Conservation (phyloP, 805 yeast species). For the Saturnispora kantuleensis region DNA sequence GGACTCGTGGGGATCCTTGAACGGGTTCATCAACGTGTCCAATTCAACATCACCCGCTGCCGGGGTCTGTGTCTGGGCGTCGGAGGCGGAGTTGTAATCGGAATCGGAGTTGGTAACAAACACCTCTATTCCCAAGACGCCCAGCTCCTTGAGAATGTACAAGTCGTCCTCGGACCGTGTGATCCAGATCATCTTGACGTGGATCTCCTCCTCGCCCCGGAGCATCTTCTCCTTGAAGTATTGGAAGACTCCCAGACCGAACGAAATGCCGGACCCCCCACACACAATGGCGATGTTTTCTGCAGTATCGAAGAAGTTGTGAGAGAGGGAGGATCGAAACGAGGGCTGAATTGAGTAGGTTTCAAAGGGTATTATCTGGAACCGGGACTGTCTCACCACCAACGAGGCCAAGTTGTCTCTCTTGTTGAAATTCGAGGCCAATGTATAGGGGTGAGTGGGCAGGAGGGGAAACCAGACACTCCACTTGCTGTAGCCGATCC, state of each 20-base stretch:
- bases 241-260: conserved; percentile 44
- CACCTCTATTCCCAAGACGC: conserved; percentile 28
- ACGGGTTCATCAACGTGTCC: conserved; percentile 15
- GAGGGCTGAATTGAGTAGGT: conserved; percentile 33
- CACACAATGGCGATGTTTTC: conserved; percentile 44
- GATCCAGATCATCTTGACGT: conserved; percentile 45
- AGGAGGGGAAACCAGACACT: conserved; percentile 36
- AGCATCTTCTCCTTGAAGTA: conserved; percentile 25
- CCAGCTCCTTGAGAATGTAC: conserved; percentile 34
- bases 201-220: conserved; percentile 20
- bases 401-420: conserved; percentile 31
- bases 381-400: conserved; percentile 35
- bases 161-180: conserved; percentile 37
- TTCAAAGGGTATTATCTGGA: conserved; percentile 24
- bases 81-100: not conserved
- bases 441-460: conserved; percentile 63
- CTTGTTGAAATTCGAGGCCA: conserved; percentile 31
- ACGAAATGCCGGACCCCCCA: conserved; percentile 70
- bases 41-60: conserved; percentile 17
- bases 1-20: conserved; percentile 7
- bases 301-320: conserved; percentile 37
- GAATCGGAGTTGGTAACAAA: conserved; percentile 26
- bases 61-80: too few relatives aligned
- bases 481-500: conserved; percentile 33
- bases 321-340: conserved; percentile 33